phyloP scores from a whole-genome alignment of 768 basidiomycete genomes.

The Phylloporus sp. region DNA sequence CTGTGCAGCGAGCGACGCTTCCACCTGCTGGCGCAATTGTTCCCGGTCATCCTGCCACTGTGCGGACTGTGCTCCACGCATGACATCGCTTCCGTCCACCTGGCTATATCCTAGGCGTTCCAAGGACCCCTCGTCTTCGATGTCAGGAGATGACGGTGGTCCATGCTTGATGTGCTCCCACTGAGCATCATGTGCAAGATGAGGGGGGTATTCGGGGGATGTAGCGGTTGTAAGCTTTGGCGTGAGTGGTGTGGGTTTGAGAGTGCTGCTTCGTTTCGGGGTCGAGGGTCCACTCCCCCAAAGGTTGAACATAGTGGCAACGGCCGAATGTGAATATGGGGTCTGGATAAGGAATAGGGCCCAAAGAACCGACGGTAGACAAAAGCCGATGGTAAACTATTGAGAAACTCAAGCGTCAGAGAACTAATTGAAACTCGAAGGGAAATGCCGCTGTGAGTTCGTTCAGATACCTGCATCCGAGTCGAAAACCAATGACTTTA shows the following conservation, averaged over 20 bases:
- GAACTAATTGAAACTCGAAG: not conserved
- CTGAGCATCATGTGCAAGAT: slow-evolving; percentile 8
- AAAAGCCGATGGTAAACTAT: not conserved
- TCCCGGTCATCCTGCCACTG: slow-evolving; percentile 14
- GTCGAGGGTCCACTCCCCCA: slow-evolving; percentile 13
- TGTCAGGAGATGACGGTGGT: slow-evolving; percentile 12
- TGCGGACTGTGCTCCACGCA: not conserved
- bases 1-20: slow-evolving; percentile 10
- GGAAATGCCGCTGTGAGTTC: not conserved
- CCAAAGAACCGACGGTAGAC: not conserved
- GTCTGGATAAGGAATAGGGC: no score
- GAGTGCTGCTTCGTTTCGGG: slow-evolving; percentile 14
- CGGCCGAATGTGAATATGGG: not conserved
- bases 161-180: slow-evolving; percentile 22
- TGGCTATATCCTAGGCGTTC: slow-evolving; percentile 23
- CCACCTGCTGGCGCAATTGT: slow-evolving; percentile 7
- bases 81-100: slow-evolving; percentile 6
- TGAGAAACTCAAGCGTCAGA: no score
- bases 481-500: not conserved
- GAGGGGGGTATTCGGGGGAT: slow-evolving; percentile 10
- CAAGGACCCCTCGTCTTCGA: slow-evolving; percentile 14
- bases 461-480: not conserved
- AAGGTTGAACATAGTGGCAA: not conserved
- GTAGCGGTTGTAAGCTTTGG: slow-evolving; percentile 19
- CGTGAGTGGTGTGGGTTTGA: slow-evolving; percentile 19